Evolutionary conservation across 2,329 filamentous ascomycete species (phyloP).

Genomic region (Paraphoma chrysanthemicola): DNA sequence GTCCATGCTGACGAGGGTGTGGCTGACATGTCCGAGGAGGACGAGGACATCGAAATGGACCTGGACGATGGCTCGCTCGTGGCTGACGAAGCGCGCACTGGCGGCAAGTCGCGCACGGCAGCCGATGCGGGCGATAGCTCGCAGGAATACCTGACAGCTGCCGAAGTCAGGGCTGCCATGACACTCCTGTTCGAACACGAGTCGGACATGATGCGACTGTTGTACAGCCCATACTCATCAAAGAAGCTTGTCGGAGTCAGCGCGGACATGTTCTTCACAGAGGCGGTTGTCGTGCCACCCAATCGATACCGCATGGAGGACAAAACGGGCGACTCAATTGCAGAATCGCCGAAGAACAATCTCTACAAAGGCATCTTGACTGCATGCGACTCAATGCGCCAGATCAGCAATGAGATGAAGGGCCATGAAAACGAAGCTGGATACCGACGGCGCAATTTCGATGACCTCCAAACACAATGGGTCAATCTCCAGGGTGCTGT

Average conservation of each 20-base stretch:
- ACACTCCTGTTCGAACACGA: slow-evolving; percentile 85
- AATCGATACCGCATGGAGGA: slow-evolving; percentile 92
- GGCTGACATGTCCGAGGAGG: slow-evolving; percentile 66
- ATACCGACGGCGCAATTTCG: slow-evolving; percentile 66
- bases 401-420: slow-evolving; percentile 74
- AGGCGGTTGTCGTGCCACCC: slow-evolving; percentile 84
- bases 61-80: slow-evolving; percentile 59
- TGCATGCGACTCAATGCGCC: slow-evolving; percentile 74
- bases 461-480: slow-evolving; percentile 81
- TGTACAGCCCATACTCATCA: slow-evolving; percentile 79
- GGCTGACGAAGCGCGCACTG: slow-evolving; percentile 53
- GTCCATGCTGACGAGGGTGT: slow-evolving; percentile 71
- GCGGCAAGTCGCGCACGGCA: slow-evolving; percentile 49
- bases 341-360: slow-evolving; percentile 87
- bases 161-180: slow-evolving; percentile 82
- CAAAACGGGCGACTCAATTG: slow-evolving; percentile 79
- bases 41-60: slow-evolving; percentile 47
- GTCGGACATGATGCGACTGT: slow-evolving; percentile 78
- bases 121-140: slow-evolving; percentile 39
- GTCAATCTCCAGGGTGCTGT: slow-evolving; percentile 85
- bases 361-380: slow-evolving; percentile 86
- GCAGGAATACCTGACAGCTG: slow-evolving; percentile 81
- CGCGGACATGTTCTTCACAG: slow-evolving; percentile 94
- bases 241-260: slow-evolving; percentile 64
- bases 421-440: slow-evolving; percentile 50